phyloP scores from a whole-genome alignment of 2,329 filamentous ascomycete species.

The Rachicladosporium sp. region DNA sequence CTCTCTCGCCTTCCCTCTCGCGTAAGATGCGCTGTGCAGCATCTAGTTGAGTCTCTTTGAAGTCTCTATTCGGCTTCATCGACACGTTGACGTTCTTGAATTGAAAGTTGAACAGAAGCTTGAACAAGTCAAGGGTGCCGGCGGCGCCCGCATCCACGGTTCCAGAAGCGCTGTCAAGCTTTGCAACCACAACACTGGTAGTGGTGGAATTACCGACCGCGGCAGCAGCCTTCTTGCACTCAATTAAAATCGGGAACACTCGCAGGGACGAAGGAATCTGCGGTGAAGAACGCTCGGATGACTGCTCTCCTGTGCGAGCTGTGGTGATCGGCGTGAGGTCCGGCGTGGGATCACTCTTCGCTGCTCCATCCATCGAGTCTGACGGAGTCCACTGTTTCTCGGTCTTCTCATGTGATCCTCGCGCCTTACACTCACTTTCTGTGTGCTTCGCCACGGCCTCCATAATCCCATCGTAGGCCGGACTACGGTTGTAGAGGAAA shows the following conservation, averaged over 20 bases:
- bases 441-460: constrained; percentile 43
- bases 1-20: constrained; percentile 22
- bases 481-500: constrained; percentile 92
- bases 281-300: constrained; percentile 3
- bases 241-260: constrained; percentile 68
- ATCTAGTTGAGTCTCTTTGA: constrained; percentile 55
- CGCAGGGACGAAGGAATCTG: constrained; percentile 52
- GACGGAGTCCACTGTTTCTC: too few species aligned
- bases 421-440: not conserved
- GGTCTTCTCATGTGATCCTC: too few species aligned
- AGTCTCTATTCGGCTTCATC: constrained; percentile 88
- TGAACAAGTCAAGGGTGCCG: constrained; percentile 65
- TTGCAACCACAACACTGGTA: constrained; percentile 68
- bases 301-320: too few species aligned
- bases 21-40: constrained; percentile 35
- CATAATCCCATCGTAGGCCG: constrained; percentile 76
- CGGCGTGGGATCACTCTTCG: too few species aligned
- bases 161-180: constrained; percentile 61
- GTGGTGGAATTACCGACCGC: constrained; percentile 93
- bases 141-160: constrained; percentile 60
- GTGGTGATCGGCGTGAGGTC: too few species aligned
- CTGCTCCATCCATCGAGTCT: too few species aligned
- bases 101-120: constrained; percentile 71
- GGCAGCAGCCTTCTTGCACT: constrained; percentile 73
- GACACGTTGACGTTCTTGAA: constrained; percentile 73